Percentiles rank a stretch among this genome's conserved stretches.
Evolutionary conservation across 805 yeast genomes (phyloP).

Genomic region (Metschnikowia santaceciliae): DNA sequence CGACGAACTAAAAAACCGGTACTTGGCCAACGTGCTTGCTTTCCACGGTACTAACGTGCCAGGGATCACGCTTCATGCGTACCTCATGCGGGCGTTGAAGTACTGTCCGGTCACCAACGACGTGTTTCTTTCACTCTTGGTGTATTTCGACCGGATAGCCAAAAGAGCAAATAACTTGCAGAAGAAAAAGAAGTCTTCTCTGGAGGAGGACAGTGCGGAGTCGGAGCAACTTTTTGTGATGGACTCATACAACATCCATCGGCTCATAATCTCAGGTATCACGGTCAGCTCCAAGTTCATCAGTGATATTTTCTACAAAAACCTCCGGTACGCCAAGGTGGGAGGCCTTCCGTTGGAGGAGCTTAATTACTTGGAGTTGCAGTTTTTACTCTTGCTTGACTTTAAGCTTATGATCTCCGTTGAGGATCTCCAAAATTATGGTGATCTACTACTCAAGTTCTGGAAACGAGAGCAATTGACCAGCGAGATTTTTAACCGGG

Average conservation of each 20-base stretch:
- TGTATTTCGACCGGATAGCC: conserved; percentile 91
- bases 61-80: conserved; percentile 88
- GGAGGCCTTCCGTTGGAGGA: conserved; percentile 95
- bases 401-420: conserved; percentile 82
- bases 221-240: conserved; percentile 75
- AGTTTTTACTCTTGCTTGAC: conserved; percentile 78
- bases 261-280: conserved; percentile 89
- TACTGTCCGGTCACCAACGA: conserved; percentile 99
- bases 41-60: conserved; percentile 97
- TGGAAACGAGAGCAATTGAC: conserved; percentile 70
- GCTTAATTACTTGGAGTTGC: conserved; percentile 86
- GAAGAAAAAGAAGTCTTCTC: conserved; percentile 23
- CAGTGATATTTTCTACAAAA: conserved; percentile 90
- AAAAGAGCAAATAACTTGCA: conserved; percentile 63
- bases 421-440: conserved; percentile 88
- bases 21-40: conserved; percentile 70
- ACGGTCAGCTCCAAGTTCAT: conserved; percentile 95
- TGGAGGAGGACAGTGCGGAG: conserved; percentile 18
- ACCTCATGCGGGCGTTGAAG: conserved; percentile 83
- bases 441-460: conserved; percentile 77
- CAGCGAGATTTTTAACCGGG: conserved; percentile 24
- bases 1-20: conserved; percentile 46
- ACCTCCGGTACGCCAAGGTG: conserved; percentile 89
- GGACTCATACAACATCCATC: conserved; percentile 94
- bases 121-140: conserved; percentile 83